phyloP scores from a whole-genome alignment of 2,329 filamentous ascomycete species.

The Xylariales sp. region DNA sequence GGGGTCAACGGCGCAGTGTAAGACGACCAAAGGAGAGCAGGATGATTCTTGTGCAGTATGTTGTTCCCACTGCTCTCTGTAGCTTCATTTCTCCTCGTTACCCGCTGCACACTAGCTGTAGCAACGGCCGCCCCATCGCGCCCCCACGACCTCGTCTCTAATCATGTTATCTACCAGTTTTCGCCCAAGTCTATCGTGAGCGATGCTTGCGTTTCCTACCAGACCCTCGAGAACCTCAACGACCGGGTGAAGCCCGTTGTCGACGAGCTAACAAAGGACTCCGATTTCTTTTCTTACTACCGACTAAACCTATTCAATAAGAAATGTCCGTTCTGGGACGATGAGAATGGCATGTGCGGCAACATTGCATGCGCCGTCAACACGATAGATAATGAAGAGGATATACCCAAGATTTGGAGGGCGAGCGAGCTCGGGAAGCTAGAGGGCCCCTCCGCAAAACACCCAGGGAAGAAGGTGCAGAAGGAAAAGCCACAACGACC shows the following conservation, averaged over 20 bases:
- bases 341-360: conserved; percentile 92
- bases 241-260: conserved; percentile 78
- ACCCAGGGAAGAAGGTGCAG: conserved; percentile 82
- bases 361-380: conserved; percentile 97
- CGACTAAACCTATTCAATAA: conserved; percentile 95
- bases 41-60: conserved; percentile 66
- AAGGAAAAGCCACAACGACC: conserved; percentile 77
- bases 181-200: conserved; percentile 89
- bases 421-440: conserved; percentile 92
- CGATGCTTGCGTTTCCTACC: conserved; percentile 94
- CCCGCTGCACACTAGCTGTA: conserved; percentile 43
- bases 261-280: conserved; percentile 82
- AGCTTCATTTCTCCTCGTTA: conserved; percentile 39
- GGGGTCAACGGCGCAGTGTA: conserved; percentile 61
- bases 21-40: conserved; percentile 51
- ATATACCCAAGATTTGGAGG: conserved; percentile 91
- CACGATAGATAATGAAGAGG: conserved; percentile 93
- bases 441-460: conserved; percentile 88
- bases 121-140: conserved; percentile 40
- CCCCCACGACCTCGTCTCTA: conserved; percentile 52
- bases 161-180: conserved; percentile 69
- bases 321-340: conserved; percentile 94
- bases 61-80: conserved; percentile 44
- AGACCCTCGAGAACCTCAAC: conserved; percentile 88
- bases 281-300: conserved; percentile 99